phyloP scores from a whole-genome alignment of 2,329 filamentous ascomycete species.

The Celoporthe dispersa region DNA sequence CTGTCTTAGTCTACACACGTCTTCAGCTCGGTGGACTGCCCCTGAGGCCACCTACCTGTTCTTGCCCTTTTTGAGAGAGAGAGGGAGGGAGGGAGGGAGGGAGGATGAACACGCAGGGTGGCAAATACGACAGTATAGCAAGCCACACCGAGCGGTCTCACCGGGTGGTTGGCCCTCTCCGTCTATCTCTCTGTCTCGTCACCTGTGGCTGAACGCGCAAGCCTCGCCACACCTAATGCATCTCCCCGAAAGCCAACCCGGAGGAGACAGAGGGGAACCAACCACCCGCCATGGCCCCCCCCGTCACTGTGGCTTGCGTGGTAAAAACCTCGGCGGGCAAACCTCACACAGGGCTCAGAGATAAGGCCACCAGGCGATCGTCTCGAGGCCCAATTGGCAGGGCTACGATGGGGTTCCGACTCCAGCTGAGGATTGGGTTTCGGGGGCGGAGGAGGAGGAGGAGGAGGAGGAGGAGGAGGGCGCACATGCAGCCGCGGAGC shows the following conservation, averaged over 20 bases:
- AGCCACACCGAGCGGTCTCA: background rate
- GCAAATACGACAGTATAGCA: background rate
- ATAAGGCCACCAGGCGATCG: background rate
- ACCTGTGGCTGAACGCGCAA: conserved; percentile 16
- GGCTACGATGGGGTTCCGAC: background rate
- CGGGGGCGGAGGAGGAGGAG: too few species aligned
- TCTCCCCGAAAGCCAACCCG: too few species aligned
- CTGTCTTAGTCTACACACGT: background rate
- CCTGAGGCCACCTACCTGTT: background rate
- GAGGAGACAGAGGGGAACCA: background rate
- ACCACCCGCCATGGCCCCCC: background rate
- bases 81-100: too few species aligned
- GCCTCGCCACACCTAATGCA: conserved; percentile 17
- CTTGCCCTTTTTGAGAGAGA: too few species aligned
- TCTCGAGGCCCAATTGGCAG: background rate
- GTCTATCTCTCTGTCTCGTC: background rate
- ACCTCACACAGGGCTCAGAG: background rate
- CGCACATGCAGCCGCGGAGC: background rate
- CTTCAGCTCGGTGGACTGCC: background rate
- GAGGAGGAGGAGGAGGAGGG: too few species aligned
- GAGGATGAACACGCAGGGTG: background rate
- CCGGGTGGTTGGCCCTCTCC: too few species aligned
- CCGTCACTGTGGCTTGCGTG: conserved; percentile 16
- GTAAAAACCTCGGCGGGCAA: background rate
- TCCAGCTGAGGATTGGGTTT: background rate